phyloP scores from a whole-genome alignment of 2,329 filamentous ascomycete genomes.

The Aspergillus sp. region DNA sequence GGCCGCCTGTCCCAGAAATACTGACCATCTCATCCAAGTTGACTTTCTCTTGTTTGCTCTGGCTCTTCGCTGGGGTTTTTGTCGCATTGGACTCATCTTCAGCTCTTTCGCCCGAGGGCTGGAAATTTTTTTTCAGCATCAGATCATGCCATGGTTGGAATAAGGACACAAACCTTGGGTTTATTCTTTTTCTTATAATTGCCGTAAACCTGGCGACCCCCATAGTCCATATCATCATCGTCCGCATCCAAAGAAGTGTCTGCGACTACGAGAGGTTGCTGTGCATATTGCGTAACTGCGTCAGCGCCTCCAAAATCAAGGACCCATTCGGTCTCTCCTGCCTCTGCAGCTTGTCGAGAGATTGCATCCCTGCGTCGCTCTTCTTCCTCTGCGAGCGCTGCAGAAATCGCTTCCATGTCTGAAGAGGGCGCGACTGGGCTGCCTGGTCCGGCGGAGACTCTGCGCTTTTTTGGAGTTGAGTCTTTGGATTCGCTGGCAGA shows the following conservation, averaged over 20 bases:
- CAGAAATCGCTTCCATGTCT: constrained; percentile 41
- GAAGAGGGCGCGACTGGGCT: constrained; percentile 27
- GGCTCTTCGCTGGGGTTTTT: constrained; percentile 3
- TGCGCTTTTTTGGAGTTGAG: constrained; percentile 38
- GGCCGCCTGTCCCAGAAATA: constrained; percentile 32
- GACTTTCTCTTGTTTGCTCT: constrained; percentile 12
- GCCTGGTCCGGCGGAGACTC: constrained; percentile 27
- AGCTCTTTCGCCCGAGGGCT: constrained; percentile 13
- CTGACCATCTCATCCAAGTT: constrained; percentile 27
- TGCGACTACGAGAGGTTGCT: constrained; percentile 31
- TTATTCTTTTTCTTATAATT: constrained; percentile 39
- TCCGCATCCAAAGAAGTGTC: constrained; percentile 36
- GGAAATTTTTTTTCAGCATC: constrained; percentile 7
- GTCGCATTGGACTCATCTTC: constrained; percentile 14
- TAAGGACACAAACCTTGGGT: constrained; percentile 21
- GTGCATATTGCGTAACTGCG: constrained; percentile 14
- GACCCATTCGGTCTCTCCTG: constrained; percentile 47
- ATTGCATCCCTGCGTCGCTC: constrained; percentile 41
- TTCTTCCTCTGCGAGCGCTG: constrained; percentile 43
- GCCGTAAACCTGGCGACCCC: constrained; percentile 40
- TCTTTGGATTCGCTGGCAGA: constrained; percentile 49
- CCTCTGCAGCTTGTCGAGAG: constrained; percentile 41
- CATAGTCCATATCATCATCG: constrained; percentile 27
- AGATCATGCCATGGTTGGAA: not conserved
- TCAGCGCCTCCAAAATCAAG: constrained; percentile 31